Base-by-base conservation (phyloP, 2,329 filamentous ascomycete species). In the Colletotrichum higginsianum region DNA sequence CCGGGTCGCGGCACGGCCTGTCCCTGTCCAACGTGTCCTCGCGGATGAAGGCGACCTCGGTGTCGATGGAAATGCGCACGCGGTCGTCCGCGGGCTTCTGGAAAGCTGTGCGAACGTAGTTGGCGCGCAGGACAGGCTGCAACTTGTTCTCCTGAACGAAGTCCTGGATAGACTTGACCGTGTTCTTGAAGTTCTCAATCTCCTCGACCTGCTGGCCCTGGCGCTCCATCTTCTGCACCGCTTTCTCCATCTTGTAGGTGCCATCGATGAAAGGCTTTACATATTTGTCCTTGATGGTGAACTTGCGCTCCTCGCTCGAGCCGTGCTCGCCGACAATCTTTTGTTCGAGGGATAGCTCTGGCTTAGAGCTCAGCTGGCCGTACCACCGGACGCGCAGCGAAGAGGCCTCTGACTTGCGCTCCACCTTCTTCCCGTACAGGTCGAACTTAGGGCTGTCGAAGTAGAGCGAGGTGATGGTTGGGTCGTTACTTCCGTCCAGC, bases 201-300 rank as follows among this genome's bases (percentile, higher is more conserved):
- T 93, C 89, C 60, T 91, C 87, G 50, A 88, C 85, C 61, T 91
- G 88, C 71, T 91, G 89, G 65, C 92, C 92, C 75, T 93, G 90
- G 53, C 94, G 89, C 82, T 94, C 92, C 87, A 98, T 93, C 84
- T 98, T 97, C 76, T 93, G 87, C 38, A 98, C 86, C 66, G 90
- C 92, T 87, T 98, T 98, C 81, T 98, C 96, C 90, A 98, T 93
- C 77, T 93, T 91, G 82, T 98, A 98, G 75, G 96, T 89, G 60
- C 93, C 94, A 62, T 93, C 90, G 64, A 99, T 89, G 83, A 98
- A 98, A 1, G 91, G 87, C 80, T 95, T 92, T 73, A 98, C 88
- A 79, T 98, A 98, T 81, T 98, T 98, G 78, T 95, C 93, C 84
- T 99, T 99, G 83, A 98, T 93, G 26, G 89, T 86, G 77, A 98